Evolutionary conservation across 2,329 filamentous ascomycete genomes (phyloP).

Genomic region (Capronia epimyces): DNA sequence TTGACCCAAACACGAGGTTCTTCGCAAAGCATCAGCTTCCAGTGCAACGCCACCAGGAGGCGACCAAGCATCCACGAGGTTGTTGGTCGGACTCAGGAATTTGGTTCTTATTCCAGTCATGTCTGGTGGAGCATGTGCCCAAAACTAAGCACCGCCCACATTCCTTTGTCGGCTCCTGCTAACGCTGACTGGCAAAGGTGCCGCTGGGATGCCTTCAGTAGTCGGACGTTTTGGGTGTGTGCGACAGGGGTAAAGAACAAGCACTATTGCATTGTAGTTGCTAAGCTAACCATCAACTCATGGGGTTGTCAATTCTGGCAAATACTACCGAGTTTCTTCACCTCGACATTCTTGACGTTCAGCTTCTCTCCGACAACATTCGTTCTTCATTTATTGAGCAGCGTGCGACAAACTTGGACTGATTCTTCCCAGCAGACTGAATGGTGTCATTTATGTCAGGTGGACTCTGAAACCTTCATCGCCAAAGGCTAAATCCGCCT

Average conservation of each 20-base stretch:
- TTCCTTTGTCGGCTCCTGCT: constrained; percentile 16
- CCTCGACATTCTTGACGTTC: neutral
- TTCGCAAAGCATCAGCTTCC: neutral
- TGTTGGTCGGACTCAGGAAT: constrained; percentile 5
- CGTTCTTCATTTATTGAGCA: neutral
- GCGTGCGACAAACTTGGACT: neutral
- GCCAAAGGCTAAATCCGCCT: constrained; percentile 1
- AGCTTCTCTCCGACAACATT: neutral
- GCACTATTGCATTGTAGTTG: neutral
- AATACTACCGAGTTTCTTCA: neutral
- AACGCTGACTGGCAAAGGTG: constrained; percentile 22
- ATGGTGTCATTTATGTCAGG: neutral
- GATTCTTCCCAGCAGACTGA: neutral
- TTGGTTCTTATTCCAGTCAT: constrained; percentile 4
- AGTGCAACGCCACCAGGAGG: constrained; percentile 5
- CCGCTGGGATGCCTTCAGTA: constrained; percentile 12
- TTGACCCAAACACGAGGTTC: neutral
- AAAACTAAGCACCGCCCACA: constrained; percentile 12
- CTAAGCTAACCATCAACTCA: neutral
- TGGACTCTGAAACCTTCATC: constrained; percentile 5
- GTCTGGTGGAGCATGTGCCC: constrained; percentile 14
- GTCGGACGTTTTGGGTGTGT: constrained; percentile 1
- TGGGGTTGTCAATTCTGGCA: neutral
- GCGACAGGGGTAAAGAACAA: neutral
- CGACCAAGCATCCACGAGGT: neutral